Percentiles rank a stretch among this genome's conserved stretches.
Conservation (phyloP, 495 filamentous ascomycete genomes). For the Lindgomyces ingoldianus region DNA sequence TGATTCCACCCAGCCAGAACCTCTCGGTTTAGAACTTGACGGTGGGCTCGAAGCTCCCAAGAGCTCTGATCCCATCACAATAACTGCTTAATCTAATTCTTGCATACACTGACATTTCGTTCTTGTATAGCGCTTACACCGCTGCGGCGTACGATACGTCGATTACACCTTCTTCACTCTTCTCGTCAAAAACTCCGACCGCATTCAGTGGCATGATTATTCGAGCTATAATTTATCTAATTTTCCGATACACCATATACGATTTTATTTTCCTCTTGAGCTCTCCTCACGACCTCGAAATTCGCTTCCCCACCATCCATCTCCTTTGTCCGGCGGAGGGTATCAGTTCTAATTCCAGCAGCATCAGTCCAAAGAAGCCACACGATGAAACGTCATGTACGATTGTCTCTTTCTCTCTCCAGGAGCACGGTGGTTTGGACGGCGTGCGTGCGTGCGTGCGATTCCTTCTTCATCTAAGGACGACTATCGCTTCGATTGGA, state of each 20-base stretch:
- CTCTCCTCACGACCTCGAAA: conserved; percentile 1
- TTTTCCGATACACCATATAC: conserved; percentile 13
- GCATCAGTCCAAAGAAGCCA: background rate
- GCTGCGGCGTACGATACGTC: conserved; percentile 30
- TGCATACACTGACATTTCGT: conserved; percentile 13
- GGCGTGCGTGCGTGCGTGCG: too few species aligned
- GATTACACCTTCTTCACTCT: conserved; percentile 33
- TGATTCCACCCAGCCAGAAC: background rate
- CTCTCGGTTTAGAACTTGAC: conserved; percentile 20
- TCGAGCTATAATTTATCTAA: conserved; percentile 18
- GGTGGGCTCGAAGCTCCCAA: conserved; percentile 24
- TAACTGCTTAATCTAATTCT: conserved; percentile 1
- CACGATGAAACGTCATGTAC: background rate
- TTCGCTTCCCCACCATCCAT: background rate
- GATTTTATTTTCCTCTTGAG: conserved; percentile 3
- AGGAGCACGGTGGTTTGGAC: too few species aligned
- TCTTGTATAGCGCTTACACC: conserved; percentile 28
- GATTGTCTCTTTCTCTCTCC: too few species aligned
- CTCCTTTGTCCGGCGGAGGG: conserved; percentile 8
- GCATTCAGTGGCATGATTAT: conserved; percentile 19
- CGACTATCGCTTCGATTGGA: too few species aligned
- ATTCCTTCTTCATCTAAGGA: too few species aligned
- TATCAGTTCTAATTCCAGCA: background rate
- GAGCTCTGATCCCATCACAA: conserved; percentile 24
- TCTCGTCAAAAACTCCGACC: conserved; percentile 20